phyloP scores from a whole-genome alignment of 164 flowering plant genomes.

The Nymphaea thermarum region DNA sequence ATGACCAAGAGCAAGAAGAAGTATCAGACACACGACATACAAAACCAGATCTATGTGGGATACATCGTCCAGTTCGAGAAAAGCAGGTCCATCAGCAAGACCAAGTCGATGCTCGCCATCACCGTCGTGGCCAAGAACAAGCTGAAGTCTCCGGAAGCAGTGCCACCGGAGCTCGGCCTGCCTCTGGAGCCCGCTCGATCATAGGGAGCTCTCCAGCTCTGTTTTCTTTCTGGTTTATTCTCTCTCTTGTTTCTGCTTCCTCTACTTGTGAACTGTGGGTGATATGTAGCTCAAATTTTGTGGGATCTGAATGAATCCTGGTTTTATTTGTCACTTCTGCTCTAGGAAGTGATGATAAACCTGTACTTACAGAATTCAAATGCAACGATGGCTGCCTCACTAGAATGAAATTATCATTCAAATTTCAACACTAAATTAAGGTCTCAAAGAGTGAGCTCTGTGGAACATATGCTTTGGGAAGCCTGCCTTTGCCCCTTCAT shows the following conservation, averaged over 20 bases:
- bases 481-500: too few relatives aligned
- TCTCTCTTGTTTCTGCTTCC: neutral
- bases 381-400: too few relatives aligned
- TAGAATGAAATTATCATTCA: too few relatives aligned
- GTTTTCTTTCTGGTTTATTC: neutral
- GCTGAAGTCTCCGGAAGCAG: constrained; percentile 7
- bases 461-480: too few relatives aligned
- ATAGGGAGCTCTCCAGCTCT: neutral
- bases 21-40: constrained; percentile 90
- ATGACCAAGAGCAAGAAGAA: constrained; percentile 80
- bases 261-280: too few relatives aligned
- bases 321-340: too few relatives aligned
- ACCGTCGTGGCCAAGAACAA: constrained; percentile 20
- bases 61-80: constrained; percentile 67
- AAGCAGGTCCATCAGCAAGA: constrained; percentile 78
- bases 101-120: constrained; percentile 58
- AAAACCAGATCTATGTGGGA: constrained; percentile 68
- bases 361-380: too few relatives aligned
- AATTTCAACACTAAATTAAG: too few relatives aligned
- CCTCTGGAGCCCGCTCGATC: constrained; percentile 33
- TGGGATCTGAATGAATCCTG: too few relatives aligned
- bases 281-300: too few relatives aligned
- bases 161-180: constrained; percentile 33
- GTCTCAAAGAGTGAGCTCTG: too few relatives aligned
- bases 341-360: too few relatives aligned